phyloP scores from a whole-genome alignment of 805 yeast genomes.

The Yarrowia porcina region DNA sequence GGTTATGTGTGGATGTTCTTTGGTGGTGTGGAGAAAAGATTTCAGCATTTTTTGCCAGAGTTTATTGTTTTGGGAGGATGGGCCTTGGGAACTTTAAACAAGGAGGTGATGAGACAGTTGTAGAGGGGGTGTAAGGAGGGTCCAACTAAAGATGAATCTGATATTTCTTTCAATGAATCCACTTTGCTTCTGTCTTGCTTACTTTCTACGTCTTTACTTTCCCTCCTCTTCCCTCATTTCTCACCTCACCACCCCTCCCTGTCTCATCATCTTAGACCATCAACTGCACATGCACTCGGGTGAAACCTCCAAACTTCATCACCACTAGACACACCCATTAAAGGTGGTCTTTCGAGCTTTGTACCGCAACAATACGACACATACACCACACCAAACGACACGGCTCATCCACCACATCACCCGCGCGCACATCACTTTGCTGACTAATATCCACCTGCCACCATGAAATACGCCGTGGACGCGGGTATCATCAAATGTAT shows the following conservation, averaged over 20 bases:
- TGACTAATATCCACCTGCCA: background rate
- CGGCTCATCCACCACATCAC: background rate
- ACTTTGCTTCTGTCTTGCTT: no score
- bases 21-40: conserved; percentile 15
- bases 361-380: background rate
- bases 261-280: background rate
- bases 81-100: background rate
- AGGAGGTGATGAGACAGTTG: background rate
- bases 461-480: conserved; percentile 42
- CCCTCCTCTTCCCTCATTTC: no score
- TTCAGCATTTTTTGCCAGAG: background rate
- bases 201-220: background rate
- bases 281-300: background rate
- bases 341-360: background rate
- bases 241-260: background rate
- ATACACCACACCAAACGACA: background rate
- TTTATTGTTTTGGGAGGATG: background rate
- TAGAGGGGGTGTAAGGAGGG: background rate
- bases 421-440: background rate
- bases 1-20: background rate
- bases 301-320: conserved; percentile 18
- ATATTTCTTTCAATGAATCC: no score
- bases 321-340: background rate
- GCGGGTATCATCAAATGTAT: conserved; percentile 85
- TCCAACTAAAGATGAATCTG: no score